phyloP scores from a whole-genome alignment of 2,329 filamentous ascomycete species.

The Monosporascus sp. region DNA sequence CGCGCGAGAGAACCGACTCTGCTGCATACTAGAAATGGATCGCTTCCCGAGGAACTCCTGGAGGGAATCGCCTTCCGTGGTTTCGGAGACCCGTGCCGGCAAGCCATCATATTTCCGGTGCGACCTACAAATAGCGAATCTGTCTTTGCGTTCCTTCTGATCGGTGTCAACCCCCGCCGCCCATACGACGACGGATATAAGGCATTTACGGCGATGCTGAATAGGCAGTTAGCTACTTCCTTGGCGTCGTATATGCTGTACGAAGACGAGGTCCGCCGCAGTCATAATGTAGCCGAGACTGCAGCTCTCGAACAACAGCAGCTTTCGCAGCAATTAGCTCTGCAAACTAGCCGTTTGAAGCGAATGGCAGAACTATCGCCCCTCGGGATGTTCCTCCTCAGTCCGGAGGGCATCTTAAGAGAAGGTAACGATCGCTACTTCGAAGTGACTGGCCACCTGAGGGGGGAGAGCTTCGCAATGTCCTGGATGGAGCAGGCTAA shows the following conservation, averaged over 20 bases:
- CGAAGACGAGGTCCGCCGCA: constrained; percentile 57
- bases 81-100: constrained; percentile 49
- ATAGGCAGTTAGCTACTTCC: constrained; percentile 51
- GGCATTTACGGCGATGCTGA: constrained; percentile 45
- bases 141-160: constrained; percentile 55
- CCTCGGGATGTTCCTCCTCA: constrained; percentile 34
- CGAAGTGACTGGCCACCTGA: constrained; percentile 38
- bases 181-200: constrained; percentile 61
- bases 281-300: constrained; percentile 28
- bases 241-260: constrained; percentile 60
- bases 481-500: constrained; percentile 37
- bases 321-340: constrained; percentile 28
- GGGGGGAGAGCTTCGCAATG: constrained; percentile 32
- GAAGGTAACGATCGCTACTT: constrained; percentile 43
- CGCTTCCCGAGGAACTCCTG: constrained; percentile 47
- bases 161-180: constrained; percentile 57
- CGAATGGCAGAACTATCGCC: constrained; percentile 33
- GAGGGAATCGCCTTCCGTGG: constrained; percentile 49
- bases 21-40: constrained; percentile 31
- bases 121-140: constrained; percentile 53
- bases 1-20: constrained; percentile 29
- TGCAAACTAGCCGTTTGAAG: constrained; percentile 31
- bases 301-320: constrained; percentile 29
- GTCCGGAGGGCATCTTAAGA: constrained; percentile 34
- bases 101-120: constrained; percentile 57